Base-by-base conservation (phyloP, 2,329 filamentous ascomycete species). In the Neofusicoccum sp. region DNA sequence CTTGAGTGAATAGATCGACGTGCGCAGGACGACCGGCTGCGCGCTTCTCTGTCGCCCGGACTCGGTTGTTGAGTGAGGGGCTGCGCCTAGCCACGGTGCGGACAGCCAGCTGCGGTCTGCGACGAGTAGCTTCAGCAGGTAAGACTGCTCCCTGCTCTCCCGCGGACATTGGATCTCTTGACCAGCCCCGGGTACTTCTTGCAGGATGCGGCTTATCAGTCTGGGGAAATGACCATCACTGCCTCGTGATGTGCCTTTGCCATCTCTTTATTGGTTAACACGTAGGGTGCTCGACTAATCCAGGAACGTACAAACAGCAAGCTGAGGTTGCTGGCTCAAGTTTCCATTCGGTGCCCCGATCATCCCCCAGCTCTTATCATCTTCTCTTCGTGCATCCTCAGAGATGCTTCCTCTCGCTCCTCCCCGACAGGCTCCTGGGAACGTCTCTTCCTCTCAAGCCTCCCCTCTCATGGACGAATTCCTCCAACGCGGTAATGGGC, bases 401-500 rank as follows among this genome's bases (percentile, higher is more conserved):
- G 7, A 60, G 30, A 31, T 60, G 54, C 47, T 31, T 60, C 36
- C 31, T 33, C 30, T 60, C 58, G 14, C 53, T 38, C 47, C 28
- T 60, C 48, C 36, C 47, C 45, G 58, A 28, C 30, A 44, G 34
- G 26, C 47, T 60, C 40, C 45, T n/a, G 1, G 38, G 47, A 9
- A 53, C 58, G 0, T 60, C 58, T 12, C 8, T 43, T 51, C 62
- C 61, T 28, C 57, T 48, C 31, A 49, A 24, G n/a, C 63, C 47
- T 3, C 58, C 60, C n/a, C 61, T 44, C 7, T 51, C 14, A 38
- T 62, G 60, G 2, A 63, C 26, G 47, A 34, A 60, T 66, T 85
- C 78, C 70, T 83, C 79, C 44, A 78, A 64, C 76, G 76, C 79
- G 20, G 79, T 79, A 20, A 86, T 68, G 6, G 84, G 84, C 69